phyloP scores from a whole-genome alignment of 2,329 filamentous ascomycete species.

The Diplodia seriata region DNA sequence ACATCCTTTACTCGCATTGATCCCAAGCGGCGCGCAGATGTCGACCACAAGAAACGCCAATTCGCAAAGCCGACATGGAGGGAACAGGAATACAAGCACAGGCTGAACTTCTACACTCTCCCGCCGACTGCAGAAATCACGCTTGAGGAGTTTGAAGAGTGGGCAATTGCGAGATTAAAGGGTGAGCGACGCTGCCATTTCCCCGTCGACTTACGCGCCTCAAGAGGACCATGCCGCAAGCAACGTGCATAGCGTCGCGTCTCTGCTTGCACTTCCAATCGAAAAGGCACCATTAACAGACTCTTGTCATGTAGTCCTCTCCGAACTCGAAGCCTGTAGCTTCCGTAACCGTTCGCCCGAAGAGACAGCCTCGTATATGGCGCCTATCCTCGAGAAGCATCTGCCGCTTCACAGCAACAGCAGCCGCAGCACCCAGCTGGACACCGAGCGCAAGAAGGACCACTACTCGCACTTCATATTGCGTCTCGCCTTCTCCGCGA shows the following conservation, averaged over 20 bases:
- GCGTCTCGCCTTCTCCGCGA: slow-evolving; percentile 87
- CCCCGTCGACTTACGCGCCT: background rate
- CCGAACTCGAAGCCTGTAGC: slow-evolving; percentile 90
- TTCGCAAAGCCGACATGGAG: slow-evolving; percentile 80
- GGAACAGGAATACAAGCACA: slow-evolving; percentile 79
- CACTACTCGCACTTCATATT: slow-evolving; percentile 99
- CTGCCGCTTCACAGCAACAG: slow-evolving; percentile 80
- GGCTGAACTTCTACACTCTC: slow-evolving; percentile 88
- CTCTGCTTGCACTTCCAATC: too few species aligned
- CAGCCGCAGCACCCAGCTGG: slow-evolving; percentile 64
- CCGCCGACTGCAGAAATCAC: slow-evolving; percentile 94
- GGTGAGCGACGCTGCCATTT: slow-evolving; percentile 57
- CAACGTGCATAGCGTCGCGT: background rate
- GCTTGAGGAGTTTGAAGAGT: slow-evolving; percentile 97
- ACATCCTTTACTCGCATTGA: slow-evolving; percentile 55
- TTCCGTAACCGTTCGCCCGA: slow-evolving; percentile 88
- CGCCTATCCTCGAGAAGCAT: slow-evolving; percentile 84
- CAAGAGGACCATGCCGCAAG: background rate
- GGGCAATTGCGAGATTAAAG: slow-evolving; percentile 91
- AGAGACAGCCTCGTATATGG: slow-evolving; percentile 85
- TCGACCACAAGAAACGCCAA: slow-evolving; percentile 85
- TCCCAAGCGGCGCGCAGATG: slow-evolving; percentile 75
- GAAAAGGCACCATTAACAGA: slow-evolving; percentile 29
- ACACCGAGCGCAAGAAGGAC: slow-evolving; percentile 84
- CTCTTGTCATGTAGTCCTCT: slow-evolving; percentile 66